Percentiles rank a stretch among this genome's conserved stretches.
These are phyloP conservation scores for Daldinia caldariorum DNA, from an alignment of 495 filamentous ascomycete genomes.

Conservation along the genomic window DNA sequence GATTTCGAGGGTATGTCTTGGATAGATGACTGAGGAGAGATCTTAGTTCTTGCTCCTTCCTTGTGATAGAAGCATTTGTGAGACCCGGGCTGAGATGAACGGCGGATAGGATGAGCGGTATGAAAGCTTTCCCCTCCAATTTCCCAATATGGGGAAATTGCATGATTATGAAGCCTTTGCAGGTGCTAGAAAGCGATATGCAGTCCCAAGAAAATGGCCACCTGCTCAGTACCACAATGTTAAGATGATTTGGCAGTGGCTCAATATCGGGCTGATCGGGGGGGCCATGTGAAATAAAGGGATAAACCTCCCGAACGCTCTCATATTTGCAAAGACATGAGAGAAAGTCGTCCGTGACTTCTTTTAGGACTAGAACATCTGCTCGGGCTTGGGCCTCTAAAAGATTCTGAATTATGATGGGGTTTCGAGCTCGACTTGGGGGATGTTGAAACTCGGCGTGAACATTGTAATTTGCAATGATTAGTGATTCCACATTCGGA, in stretches of 20 bases:
- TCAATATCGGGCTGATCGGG: slow-evolving; percentile 56
- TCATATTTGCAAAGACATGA: slow-evolving; percentile 57
- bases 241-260: slow-evolving; percentile 63
- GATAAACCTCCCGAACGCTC: slow-evolving; percentile 57
- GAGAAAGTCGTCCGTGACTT: slow-evolving; percentile 68
- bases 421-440: slow-evolving; percentile 58
- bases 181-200: slow-evolving; percentile 56
- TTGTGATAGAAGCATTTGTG: slow-evolving; percentile 60
- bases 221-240: slow-evolving; percentile 63
- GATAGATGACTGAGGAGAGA: slow-evolving; percentile 55
- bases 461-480: slow-evolving; percentile 65
- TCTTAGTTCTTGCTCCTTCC: slow-evolving; percentile 61
- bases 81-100: slow-evolving; percentile 66
- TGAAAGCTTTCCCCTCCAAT: slow-evolving; percentile 24
- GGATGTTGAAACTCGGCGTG: slow-evolving; percentile 63
- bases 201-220: slow-evolving; percentile 60
- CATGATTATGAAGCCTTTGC: slow-evolving; percentile 62
- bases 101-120: slow-evolving; percentile 56
- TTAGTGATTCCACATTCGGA: slow-evolving; percentile 40
- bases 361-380: slow-evolving; percentile 65
- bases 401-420: slow-evolving; percentile 58
- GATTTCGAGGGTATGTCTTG: slow-evolving; percentile 45
- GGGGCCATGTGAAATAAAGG: slow-evolving; percentile 62
- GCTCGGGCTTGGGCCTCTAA: slow-evolving; percentile 49
- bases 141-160: slow-evolving; percentile 51